Evolutionary conservation across 495 filamentous ascomycete species (phyloP).

Genomic region (Hypomontagnella submonticulosa): DNA sequence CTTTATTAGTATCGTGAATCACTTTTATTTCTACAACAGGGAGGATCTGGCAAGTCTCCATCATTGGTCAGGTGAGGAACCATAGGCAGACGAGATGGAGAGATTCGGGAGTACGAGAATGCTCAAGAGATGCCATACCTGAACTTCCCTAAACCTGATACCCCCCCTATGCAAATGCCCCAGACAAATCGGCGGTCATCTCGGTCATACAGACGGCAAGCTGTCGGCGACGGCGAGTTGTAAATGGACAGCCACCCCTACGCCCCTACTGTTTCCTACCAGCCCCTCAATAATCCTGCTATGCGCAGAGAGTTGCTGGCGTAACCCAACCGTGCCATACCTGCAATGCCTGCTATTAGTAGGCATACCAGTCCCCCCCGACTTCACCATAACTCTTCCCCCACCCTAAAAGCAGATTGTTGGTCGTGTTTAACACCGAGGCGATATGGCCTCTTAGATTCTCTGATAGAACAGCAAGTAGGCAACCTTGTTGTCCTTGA

Average conservation of each 20-base stretch:
- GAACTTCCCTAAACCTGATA: conserved; percentile 1
- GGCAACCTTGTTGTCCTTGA: conserved; percentile 94
- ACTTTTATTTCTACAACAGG: conserved; percentile 37
- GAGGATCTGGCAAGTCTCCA: conserved; percentile 28
- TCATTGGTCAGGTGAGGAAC: conserved; percentile 17
- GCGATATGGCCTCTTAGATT: conserved; percentile 57
- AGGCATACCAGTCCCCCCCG: conserved; percentile 25
- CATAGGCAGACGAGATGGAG: conserved; percentile 12
- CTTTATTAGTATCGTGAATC: conserved; percentile 35
- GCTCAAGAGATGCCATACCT: conserved; percentile 29
- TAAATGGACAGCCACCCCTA: conserved; percentile 27
- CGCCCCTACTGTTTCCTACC: conserved; percentile 25
- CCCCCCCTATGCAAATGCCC: conserved; percentile 27
- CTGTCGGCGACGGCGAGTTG: conserved; percentile 21
- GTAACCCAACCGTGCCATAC: conserved; percentile 24
- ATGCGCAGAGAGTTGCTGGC: conserved; percentile 23
- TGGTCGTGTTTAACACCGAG: neutral
- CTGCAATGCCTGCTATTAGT: conserved; percentile 17
- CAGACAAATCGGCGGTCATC: conserved; percentile 7
- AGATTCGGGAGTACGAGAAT: conserved; percentile 23
- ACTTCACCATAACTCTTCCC: conserved; percentile 15
- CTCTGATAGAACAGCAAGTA: conserved; percentile 96
- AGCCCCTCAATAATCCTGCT: conserved; percentile 22
- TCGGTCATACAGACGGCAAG: conserved; percentile 20
- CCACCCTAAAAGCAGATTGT: conserved; percentile 3